Percentiles rank a stretch among this genome's conserved stretches.
These are phyloP conservation scores for Leishmania braziliensis DNA, from an alignment of 208 protist genomes.

Conservation along the genomic window DNA sequence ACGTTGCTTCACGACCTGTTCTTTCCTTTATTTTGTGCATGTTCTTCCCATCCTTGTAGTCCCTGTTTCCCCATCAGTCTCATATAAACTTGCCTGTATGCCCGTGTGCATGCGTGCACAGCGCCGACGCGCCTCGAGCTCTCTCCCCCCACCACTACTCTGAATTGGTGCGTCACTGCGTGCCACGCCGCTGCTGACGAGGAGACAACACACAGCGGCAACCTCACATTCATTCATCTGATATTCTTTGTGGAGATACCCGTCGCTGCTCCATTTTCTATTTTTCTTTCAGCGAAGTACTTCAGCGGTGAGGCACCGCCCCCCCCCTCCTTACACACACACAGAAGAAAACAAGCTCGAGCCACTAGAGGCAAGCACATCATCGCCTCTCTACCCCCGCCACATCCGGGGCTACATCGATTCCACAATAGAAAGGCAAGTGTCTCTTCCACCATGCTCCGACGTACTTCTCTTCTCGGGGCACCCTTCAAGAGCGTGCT, in stretches of 20 bases:
- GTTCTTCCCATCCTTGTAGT: too few relatives aligned
- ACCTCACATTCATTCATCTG: neutral
- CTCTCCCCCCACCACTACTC: neutral
- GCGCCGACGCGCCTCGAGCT: neutral
- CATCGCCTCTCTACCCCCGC: neutral
- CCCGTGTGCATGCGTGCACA: neutral
- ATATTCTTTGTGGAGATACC: neutral
- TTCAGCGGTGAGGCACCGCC: neutral
- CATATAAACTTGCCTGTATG: neutral
- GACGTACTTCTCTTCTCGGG: slow-evolving; percentile 23
- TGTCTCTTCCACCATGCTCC: slow-evolving; percentile 46
- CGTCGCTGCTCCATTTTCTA: neutral
- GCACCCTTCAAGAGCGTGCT: slow-evolving; percentile 92
- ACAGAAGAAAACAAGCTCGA: neutral
- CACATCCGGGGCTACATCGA: neutral
- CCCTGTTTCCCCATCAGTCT: neutral
- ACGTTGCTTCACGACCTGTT: neutral
- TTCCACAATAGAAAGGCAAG: neutral
- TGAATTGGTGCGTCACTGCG: neutral
- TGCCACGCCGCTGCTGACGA: neutral
- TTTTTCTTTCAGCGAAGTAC: neutral
- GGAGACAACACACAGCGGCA: neutral
- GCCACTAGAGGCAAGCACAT: neutral
- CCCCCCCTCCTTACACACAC: neutral
- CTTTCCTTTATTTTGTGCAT: neutral